phyloP scores from a whole-genome alignment of 225 moss, liverwort and hornwort genomes.

The Lunularia cruciata region DNA sequence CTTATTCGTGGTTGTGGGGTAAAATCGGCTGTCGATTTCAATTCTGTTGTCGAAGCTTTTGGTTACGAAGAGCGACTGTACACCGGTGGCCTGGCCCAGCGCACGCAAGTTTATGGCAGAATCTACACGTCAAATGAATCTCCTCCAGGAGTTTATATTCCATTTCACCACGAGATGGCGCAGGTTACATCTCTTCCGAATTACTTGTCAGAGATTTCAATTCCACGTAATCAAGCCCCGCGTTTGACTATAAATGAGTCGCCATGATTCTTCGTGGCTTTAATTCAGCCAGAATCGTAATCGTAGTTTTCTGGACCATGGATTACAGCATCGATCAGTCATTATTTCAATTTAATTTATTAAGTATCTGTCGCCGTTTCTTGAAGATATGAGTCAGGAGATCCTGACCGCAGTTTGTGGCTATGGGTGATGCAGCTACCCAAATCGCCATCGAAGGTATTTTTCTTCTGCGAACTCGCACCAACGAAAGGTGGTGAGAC shows the following conservation, averaged over 20 bases:
- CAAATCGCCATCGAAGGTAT: conserved; percentile 15
- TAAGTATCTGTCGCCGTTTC: too few relatives aligned
- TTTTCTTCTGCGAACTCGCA: conserved; percentile 25
- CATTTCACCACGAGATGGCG: conserved; percentile 31
- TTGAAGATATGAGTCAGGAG: too few relatives aligned
- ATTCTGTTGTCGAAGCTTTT: conserved; percentile 27
- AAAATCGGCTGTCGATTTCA: conserved; percentile 26
- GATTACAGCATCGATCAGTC: too few relatives aligned
- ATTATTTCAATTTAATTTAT: too few relatives aligned
- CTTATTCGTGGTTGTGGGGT: conserved; percentile 18
- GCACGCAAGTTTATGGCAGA: conserved; percentile 23
- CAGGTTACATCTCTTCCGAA: conserved; percentile 8
- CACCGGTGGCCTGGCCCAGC: conserved; percentile 20
- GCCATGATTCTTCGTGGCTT: too few relatives aligned
- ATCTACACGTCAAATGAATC: conserved; percentile 28
- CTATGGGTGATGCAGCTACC: conserved; percentile 10
- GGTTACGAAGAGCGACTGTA: conserved; percentile 28
- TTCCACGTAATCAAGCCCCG: too few relatives aligned
- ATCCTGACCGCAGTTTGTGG: background rate
- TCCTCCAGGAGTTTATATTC: conserved; percentile 17
- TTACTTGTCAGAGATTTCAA: background rate
- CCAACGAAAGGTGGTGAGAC: conserved; percentile 30
- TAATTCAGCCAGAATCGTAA: too few relatives aligned
- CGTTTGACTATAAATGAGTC: too few relatives aligned
- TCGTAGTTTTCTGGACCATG: too few relatives aligned